Percentiles rank a stretch among this genome's conserved stretches.
Conservation (phyloP, 352 stramenopile genomes). For the Peronospora destructor region DNA sequence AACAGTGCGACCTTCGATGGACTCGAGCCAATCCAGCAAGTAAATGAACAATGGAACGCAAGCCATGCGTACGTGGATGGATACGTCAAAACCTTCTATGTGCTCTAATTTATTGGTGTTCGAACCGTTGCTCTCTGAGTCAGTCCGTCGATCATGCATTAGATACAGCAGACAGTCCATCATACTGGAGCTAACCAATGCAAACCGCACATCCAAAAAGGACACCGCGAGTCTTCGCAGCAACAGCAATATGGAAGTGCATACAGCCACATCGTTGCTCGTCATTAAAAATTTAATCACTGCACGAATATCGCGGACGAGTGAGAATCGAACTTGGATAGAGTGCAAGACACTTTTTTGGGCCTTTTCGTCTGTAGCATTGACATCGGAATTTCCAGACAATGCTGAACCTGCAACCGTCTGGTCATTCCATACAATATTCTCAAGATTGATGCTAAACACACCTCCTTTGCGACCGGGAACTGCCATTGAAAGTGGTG, state of each 20-base stretch:
- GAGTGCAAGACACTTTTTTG: slow-evolving; percentile 33
- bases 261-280: slow-evolving; percentile 47
- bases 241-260: slow-evolving; percentile 44
- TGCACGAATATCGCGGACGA: slow-evolving; percentile 58
- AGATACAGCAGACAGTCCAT: slow-evolving; percentile 64
- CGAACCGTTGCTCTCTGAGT: slow-evolving; percentile 3
- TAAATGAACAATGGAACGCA: slow-evolving; percentile 68
- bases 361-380: slow-evolving; percentile 20
- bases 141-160: slow-evolving; percentile 30
- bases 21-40: slow-evolving; percentile 73
- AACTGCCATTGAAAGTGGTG: slow-evolving; percentile 19
- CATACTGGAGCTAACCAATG: slow-evolving; percentile 67
- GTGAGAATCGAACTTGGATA: slow-evolving; percentile 64
- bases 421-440: slow-evolving; percentile 80
- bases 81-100: slow-evolving; percentile 12
- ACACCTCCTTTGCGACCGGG: slow-evolving; percentile 48
- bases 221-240: slow-evolving; percentile 54
- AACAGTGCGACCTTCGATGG: slow-evolving; percentile 70
- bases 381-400: slow-evolving; percentile 14
- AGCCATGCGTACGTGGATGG: slow-evolving; percentile 38
- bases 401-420: slow-evolving; percentile 7
- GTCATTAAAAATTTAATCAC: slow-evolving; percentile 58
- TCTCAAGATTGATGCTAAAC: slow-evolving; percentile 69
- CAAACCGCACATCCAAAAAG: slow-evolving; percentile 69
- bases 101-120: not conserved